Evolutionary conservation across 768 basidiomycete species (phyloP).

Genomic region (Tricholoma furcatifolium): DNA sequence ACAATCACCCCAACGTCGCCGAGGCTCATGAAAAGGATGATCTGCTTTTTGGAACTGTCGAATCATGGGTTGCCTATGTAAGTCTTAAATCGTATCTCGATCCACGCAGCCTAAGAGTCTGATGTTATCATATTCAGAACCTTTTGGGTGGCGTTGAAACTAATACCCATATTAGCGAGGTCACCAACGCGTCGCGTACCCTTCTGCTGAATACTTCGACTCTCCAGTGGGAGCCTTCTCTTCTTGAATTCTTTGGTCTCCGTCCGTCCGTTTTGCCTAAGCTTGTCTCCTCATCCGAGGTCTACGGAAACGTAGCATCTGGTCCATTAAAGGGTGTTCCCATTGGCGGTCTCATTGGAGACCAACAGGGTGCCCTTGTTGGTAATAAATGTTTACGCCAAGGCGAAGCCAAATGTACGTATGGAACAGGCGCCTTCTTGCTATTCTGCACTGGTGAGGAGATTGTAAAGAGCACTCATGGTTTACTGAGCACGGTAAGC

Average conservation of each 20-base stretch:
- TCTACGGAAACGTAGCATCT: slow-evolving; percentile 76
- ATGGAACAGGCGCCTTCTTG: slow-evolving; percentile 95
- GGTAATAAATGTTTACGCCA: slow-evolving; percentile 93
- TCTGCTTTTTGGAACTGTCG: slow-evolving; percentile 91
- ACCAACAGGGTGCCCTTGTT: slow-evolving; percentile 95
- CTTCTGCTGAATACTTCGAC: slow-evolving; percentile 84
- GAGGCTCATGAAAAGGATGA: slow-evolving; percentile 80
- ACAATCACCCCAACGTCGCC: slow-evolving; percentile 73
- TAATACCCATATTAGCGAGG: slow-evolving; percentile 84
- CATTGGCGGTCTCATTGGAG: slow-evolving; percentile 94
- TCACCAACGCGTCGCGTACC: slow-evolving; percentile 95
- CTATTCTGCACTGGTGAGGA: slow-evolving; percentile 92
- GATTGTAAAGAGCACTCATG: slow-evolving; percentile 82
- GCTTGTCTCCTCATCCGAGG: slow-evolving; percentile 88
- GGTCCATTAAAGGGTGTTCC: slow-evolving; percentile 74
- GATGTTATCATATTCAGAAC: slow-evolving; percentile 46
- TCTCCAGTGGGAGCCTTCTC: slow-evolving; percentile 78
- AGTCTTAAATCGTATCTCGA: slow-evolving; percentile 14
- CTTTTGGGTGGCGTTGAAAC: slow-evolving; percentile 73
- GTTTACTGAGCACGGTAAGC: slow-evolving; percentile 82
- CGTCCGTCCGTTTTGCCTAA: slow-evolving; percentile 76
- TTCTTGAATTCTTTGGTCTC: slow-evolving; percentile 87
- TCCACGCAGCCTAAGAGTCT: slow-evolving; percentile 11
- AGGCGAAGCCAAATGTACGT: slow-evolving; percentile 98
- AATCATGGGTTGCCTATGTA: slow-evolving; percentile 95